Percentiles rank a stretch among this genome's conserved stretches.
These are phyloP conservation scores for Hyphopichia homilentoma DNA, from an alignment of 805 yeast genomes.

Conservation along the genomic window DNA sequence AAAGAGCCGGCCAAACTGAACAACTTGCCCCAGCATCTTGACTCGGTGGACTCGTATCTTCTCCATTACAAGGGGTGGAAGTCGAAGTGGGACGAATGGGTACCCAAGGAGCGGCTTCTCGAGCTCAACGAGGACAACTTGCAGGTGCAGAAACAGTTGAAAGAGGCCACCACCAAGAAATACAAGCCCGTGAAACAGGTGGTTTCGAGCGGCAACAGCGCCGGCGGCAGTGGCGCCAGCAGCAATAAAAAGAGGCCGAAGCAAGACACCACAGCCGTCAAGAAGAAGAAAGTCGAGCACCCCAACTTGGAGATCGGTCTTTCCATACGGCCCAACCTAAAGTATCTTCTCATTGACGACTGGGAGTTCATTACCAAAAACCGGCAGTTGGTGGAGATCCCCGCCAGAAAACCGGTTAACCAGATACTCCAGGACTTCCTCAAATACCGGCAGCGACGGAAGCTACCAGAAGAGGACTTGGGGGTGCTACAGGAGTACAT, in stretches of 20 bases:
- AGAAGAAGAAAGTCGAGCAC: slow-evolving; percentile 13
- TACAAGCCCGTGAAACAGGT: slow-evolving; percentile 1
- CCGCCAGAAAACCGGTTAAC: slow-evolving; percentile 52
- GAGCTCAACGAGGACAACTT: slow-evolving; percentile 67
- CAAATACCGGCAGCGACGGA: slow-evolving; percentile 15
- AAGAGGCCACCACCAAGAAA: slow-evolving; percentile 7
- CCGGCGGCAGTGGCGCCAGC: neutral
- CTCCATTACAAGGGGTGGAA: slow-evolving; percentile 97
- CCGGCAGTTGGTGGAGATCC: slow-evolving; percentile 64
- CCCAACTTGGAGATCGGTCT: slow-evolving; percentile 48
- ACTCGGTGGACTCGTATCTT: slow-evolving; percentile 44
- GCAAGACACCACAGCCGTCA: slow-evolving; percentile 4
- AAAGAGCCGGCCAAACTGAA: slow-evolving; percentile 8
- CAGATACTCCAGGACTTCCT: slow-evolving; percentile 54
- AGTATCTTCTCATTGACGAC: slow-evolving; percentile 76
- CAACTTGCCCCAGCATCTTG: slow-evolving; percentile 22
- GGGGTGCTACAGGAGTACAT: slow-evolving; percentile 61
- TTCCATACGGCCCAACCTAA: slow-evolving; percentile 61
- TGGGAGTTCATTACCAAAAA: slow-evolving; percentile 91
- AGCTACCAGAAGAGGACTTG: slow-evolving; percentile 11
- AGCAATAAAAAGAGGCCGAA: slow-evolving; percentile 3
- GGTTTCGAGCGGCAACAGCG: slow-evolving; percentile 1
- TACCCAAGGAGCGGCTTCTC: slow-evolving; percentile 61
- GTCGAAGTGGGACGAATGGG: slow-evolving; percentile 97
- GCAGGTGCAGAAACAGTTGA: slow-evolving; percentile 55